These are phyloP conservation scores for Kodamaea kaohsiungensis DNA, from an alignment of 805 yeast species.

Conservation along the genomic window DNA sequence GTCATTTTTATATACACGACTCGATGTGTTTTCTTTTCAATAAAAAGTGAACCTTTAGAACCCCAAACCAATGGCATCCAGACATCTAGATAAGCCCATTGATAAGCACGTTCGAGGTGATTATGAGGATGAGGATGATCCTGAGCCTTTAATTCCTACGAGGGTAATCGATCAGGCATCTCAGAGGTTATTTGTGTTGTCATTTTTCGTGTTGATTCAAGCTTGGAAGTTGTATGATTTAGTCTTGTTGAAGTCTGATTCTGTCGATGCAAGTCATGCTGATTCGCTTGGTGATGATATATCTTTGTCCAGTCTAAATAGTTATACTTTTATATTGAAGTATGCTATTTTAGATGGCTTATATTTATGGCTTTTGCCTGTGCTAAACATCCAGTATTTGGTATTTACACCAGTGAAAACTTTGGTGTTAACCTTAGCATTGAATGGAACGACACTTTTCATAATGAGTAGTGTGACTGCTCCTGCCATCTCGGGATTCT, in stretches of 20 bases:
- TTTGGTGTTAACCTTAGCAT: slow-evolving; percentile 43
- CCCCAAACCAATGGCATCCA: neutral
- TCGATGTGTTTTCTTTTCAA: slow-evolving; percentile 2
- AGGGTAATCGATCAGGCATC: slow-evolving; percentile 68
- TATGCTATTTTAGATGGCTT: slow-evolving; percentile 73
- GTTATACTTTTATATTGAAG: slow-evolving; percentile 62
- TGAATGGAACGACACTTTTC: slow-evolving; percentile 54
- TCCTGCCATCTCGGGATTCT: slow-evolving; percentile 40
- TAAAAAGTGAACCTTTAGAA: neutral
- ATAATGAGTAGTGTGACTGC: slow-evolving; percentile 53
- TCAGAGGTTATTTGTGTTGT: slow-evolving; percentile 69
- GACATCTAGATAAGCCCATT: neutral
- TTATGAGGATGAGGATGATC: slow-evolving; percentile 8
- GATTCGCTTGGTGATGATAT: slow-evolving; percentile 26
- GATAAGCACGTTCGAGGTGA: neutral
- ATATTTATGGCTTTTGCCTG: slow-evolving; percentile 69
- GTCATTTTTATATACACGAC: neutral
- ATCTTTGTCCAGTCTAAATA: slow-evolving; percentile 45
- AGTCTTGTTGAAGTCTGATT: slow-evolving; percentile 52
- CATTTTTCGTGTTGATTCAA: slow-evolving; percentile 73
- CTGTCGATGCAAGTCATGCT: slow-evolving; percentile 2
- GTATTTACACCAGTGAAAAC: slow-evolving; percentile 62
- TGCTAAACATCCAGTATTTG: slow-evolving; percentile 73
- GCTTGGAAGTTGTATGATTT: slow-evolving; percentile 82
- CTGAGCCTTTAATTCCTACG: slow-evolving; percentile 55